A percentile compares a stretch with the other conserved stretches of the same genome.
phyloP scores from a whole-genome alignment of 108 stramenopile species.

The Heterococcus sp. region DNA sequence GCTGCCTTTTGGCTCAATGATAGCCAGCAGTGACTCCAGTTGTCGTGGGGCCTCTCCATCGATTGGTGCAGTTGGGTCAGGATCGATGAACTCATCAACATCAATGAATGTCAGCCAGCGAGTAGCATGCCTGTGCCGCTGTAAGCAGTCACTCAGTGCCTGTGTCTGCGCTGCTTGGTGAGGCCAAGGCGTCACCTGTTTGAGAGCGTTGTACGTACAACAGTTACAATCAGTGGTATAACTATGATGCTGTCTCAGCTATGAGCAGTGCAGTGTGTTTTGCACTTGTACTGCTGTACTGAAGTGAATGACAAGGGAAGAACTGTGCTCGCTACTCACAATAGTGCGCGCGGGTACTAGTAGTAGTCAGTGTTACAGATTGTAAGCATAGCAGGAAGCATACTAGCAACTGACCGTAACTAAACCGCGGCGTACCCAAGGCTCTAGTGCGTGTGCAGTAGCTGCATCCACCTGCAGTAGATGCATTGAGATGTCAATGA shows the following conservation, averaged over 20 bases:
- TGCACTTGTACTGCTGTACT: neutral
- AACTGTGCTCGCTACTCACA: neutral
- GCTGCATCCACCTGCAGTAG: neutral
- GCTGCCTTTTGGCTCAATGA: too few relatives aligned
- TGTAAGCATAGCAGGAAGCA: too few relatives aligned
- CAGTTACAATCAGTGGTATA: too few relatives aligned
- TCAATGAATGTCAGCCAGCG: too few relatives aligned
- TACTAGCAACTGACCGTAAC: neutral
- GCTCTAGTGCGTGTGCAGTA: neutral
- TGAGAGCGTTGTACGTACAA: neutral
- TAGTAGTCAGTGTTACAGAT: too few relatives aligned
- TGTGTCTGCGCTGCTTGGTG: conserved; percentile 19
- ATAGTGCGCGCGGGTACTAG: neutral
- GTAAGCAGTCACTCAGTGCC: too few relatives aligned
- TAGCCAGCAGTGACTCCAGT: too few relatives aligned
- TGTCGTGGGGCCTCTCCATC: too few relatives aligned
- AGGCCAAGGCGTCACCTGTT: conserved; percentile 12
- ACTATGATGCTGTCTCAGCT: too few relatives aligned
- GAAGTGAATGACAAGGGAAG: neutral
- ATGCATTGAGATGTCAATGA: too few relatives aligned
- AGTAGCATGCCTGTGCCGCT: conserved; percentile 9
- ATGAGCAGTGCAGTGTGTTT: neutral
- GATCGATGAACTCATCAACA: too few relatives aligned
- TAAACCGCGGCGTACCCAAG: neutral
- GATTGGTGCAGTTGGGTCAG: too few relatives aligned